Percentiles rank a stretch among this genome's conserved stretches.
These are phyloP conservation scores for Schizophyllum amplum DNA, from an alignment of 1,284 basidiomycete genomes.

Conservation along the genomic window DNA sequence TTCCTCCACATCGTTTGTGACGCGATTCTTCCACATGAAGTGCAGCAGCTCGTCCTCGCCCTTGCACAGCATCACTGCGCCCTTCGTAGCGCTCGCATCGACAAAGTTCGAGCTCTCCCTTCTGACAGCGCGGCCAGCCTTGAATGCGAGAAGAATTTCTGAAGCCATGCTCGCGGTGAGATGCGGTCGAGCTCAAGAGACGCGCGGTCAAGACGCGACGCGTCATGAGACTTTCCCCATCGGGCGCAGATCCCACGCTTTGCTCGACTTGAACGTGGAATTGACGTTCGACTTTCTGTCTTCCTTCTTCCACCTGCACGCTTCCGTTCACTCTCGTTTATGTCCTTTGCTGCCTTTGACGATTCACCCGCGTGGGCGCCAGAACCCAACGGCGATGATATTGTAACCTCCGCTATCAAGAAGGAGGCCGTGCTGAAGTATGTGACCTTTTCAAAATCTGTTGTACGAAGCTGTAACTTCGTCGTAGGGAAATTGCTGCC, in stretches of 20 bases:
- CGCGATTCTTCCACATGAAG: conserved; percentile 70
- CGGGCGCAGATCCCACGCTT: neutral
- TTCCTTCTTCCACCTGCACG: too few relatives aligned
- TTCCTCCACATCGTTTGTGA: conserved; percentile 53
- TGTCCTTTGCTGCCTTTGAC: conserved; percentile 50
- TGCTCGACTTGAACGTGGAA: neutral
- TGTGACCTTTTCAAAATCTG: conserved; percentile 1
- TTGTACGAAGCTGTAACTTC: neutral
- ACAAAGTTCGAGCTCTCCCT: conserved; percentile 58
- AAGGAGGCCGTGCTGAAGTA: conserved; percentile 58
- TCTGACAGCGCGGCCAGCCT: conserved; percentile 70
- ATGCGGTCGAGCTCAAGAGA: neutral
- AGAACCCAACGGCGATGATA: conserved; percentile 42
- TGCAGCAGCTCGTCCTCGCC: conserved; percentile 70
- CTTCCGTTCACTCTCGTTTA: too few relatives aligned
- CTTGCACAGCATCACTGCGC: conserved; percentile 56
- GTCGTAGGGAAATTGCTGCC: conserved; percentile 56
- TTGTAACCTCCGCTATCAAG: conserved; percentile 63
- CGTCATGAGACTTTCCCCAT: conserved; percentile 25
- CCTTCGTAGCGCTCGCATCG: conserved; percentile 60
- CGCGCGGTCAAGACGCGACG: conserved; percentile 24
- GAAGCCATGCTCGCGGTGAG: conserved; percentile 17
- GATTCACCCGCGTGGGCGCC: conserved; percentile 55
- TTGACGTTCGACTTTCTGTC: too few relatives aligned
- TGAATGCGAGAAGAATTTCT: conserved; percentile 63